Evolutionary conservation across 768 basidiomycete species (phyloP), one percentile per base, ranked within the genome.

Genomic region (Calocybe indica): DNA sequence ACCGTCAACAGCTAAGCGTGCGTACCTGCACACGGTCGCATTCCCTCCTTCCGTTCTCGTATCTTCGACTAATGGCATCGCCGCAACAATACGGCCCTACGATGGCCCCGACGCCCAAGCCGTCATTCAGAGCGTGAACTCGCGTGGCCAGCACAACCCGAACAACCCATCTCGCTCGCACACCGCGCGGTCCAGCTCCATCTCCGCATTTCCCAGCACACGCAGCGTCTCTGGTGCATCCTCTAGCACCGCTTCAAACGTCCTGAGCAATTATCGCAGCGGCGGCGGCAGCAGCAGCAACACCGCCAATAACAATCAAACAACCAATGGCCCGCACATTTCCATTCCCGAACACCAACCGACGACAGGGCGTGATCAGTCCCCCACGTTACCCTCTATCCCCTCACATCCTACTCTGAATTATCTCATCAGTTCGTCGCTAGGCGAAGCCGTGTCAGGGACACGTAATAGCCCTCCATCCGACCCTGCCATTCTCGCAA

Each of bases 31-130:
- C 48, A 84, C 92, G 37, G 74, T 98, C 59, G 91, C 88, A 28
- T 83, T 80, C 60, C 92, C 85, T 50, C 92, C 87, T 39, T 62
- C 83, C 51, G 75, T 82, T 52, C 73, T 92, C 51, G 76, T 78
- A 31, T 77, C 83, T 4, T 62, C 75, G 29, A 64, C 74, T 38
- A 70, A 73, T 51, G 79, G 77, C 33, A 63, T 67, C 40, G 60
- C 74, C 13, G 83, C 84, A 13, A 71, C 72, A 47, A 89, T 99
- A 67, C 79, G 78, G 56, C 93, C 96, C 1, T 99, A 98, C 69
- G 94, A 94, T 63, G 92, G 92, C 1, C 79, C 92, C 37, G 95
- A 99, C 65, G 94, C 93, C 6, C 89, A 93, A 59, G 66, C 59
- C 47, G 83, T 92, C 62, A 92, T 92, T 53, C 85, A 88, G 56